A percentile compares a stretch with the other conserved stretches of the same genome.
Evolutionary conservation across 2,329 filamentous ascomycete genomes (phyloP).

Genomic region (Colletotrichum tofieldiae): DNA sequence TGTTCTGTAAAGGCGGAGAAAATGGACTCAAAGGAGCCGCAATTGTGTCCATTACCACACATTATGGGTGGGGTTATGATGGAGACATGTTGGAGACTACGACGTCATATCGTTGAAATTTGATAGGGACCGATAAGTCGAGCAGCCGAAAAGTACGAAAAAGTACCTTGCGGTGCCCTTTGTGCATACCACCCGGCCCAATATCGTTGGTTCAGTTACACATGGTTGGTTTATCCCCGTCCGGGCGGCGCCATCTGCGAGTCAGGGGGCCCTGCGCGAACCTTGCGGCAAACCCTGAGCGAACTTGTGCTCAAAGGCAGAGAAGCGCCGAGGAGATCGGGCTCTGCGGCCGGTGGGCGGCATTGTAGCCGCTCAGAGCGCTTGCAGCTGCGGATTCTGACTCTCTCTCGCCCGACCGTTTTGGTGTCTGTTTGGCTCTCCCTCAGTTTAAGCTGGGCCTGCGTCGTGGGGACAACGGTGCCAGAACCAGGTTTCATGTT

Average conservation of each 20-base stretch:
- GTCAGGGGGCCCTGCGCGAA: constrained; percentile 39
- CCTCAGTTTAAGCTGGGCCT: constrained; percentile 31
- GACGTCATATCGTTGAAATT: constrained; percentile 36
- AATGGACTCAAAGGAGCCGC: constrained; percentile 33
- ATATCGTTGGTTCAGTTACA: constrained; percentile 15
- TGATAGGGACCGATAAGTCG: constrained; percentile 34
- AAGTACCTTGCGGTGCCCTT: constrained; percentile 20
- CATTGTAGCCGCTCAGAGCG: constrained; percentile 33
- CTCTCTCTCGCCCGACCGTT: constrained; percentile 12
- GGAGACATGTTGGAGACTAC: constrained; percentile 31
- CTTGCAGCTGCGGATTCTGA: constrained; percentile 37
- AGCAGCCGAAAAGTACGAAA: constrained; percentile 12
- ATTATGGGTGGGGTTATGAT: constrained; percentile 37
- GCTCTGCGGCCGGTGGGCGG: constrained; percentile 5
- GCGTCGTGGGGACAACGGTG: constrained; percentile 33
- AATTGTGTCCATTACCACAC: constrained; percentile 31
- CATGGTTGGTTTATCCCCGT: constrained; percentile 22
- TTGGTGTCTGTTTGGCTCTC: constrained; percentile 16
- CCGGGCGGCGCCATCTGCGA: constrained; percentile 20
- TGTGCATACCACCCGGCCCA: background rate
- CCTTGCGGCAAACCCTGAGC: constrained; percentile 30
- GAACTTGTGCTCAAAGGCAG: background rate
- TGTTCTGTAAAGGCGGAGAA: constrained; percentile 7
- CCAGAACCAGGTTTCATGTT: constrained; percentile 41
- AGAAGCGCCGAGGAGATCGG: constrained; percentile 30